A percentile compares a stretch with the other conserved stretches of the same genome.
phyloP scores from a whole-genome alignment of 441 rosid species.

The Pelargonium hybrid region DNA sequence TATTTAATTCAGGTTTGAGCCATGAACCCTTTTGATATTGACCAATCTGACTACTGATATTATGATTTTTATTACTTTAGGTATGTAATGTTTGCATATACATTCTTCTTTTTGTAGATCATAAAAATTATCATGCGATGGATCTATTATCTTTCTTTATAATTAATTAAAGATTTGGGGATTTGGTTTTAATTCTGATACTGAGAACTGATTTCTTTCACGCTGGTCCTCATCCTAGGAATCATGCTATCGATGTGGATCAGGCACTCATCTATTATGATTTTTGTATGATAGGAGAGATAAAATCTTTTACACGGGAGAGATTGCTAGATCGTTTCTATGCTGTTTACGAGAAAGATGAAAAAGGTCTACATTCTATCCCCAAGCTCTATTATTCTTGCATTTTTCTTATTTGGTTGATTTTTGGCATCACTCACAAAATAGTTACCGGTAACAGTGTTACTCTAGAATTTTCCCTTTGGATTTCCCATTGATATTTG shows the following conservation, averaged over 20 bases:
- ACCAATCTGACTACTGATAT: constrained; percentile 1
- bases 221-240: constrained; percentile 98
- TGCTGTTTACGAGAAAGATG: constrained; percentile 77
- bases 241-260: constrained; percentile 74
- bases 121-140: not conserved
- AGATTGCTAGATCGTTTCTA: constrained; percentile 83
- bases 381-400: no score
- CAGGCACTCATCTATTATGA: constrained; percentile 80
- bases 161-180: not conserved
- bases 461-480: not conserved
- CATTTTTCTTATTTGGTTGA: no score
- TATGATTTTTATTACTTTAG: not conserved
- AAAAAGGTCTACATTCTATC: constrained; percentile 44
- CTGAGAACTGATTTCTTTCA: constrained; percentile 89
- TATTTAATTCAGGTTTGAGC: constrained; percentile 78
- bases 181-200: constrained; percentile 38
- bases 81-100: not conserved
- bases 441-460: not conserved
- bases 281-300: constrained; percentile 98
- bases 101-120: not conserved
- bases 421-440: no score
- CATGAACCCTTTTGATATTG: not conserved
- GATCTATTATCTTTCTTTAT: not conserved
- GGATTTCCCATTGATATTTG: not conserved
- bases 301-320: constrained; percentile 73